Evolutionary conservation across 139 green algal species (phyloP).

Genomic region (Dunaliella primolecta): DNA sequence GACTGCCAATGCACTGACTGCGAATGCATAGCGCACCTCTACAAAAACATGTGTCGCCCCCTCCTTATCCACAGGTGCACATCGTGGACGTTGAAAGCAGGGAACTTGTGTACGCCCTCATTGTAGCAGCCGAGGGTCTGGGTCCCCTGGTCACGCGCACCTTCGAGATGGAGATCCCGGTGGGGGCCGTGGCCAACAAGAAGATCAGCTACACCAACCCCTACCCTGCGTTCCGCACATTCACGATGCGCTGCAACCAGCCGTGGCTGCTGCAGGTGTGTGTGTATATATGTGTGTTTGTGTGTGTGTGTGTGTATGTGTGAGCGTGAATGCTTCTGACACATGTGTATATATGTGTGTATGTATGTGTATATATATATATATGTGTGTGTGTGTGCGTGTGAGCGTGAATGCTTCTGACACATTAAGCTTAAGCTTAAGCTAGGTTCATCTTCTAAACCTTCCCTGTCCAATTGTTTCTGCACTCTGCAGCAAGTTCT

Average conservation of each 20-base stretch:
- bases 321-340: no score
- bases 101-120: conserved; percentile 55
- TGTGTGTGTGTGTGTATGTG: background rate
- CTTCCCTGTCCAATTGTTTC: no score
- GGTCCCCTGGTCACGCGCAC: conserved; percentile 37
- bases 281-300: background rate
- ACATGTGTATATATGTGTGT: background rate
- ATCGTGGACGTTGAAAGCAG: conserved; percentile 51
- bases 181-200: conserved; percentile 54
- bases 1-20: no score
- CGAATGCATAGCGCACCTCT: no score
- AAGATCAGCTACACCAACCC: conserved; percentile 65
- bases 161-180: conserved; percentile 52
- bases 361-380: background rate
- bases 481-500: no score
- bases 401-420: no score
- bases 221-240: conserved; percentile 49
- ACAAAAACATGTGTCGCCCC: no score
- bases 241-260: conserved; percentile 52
- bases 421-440: no score
- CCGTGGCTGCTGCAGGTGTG: conserved; percentile 41
- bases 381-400: background rate
- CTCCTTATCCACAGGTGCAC: no score
- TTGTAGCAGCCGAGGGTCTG: conserved; percentile 48
- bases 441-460: no score